phyloP scores from a whole-genome alignment of 2,329 filamentous ascomycete genomes.

The Xylariaceae sp. region DNA sequence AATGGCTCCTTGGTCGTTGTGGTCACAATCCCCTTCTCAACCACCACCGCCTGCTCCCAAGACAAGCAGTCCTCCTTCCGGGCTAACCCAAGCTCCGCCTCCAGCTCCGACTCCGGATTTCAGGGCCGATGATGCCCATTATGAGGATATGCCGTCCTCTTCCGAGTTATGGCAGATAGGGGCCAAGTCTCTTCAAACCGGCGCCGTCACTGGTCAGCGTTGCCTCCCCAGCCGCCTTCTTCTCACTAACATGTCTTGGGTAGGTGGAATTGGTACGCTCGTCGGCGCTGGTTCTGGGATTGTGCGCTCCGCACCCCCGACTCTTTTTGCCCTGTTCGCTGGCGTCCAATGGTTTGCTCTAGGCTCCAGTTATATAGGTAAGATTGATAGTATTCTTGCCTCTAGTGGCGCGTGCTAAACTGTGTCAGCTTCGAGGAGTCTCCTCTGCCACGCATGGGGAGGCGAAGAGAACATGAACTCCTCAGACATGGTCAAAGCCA shows the following conservation, averaged over 20 bases:
- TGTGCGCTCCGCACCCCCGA: constrained; percentile 68
- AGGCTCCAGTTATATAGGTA: constrained; percentile 78
- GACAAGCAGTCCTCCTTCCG: constrained; percentile 3
- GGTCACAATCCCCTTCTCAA: constrained; percentile 25
- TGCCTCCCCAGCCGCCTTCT: background rate
- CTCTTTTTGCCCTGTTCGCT: constrained; percentile 73
- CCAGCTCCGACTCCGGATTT: background rate
- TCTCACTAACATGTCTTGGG: constrained; percentile 30
- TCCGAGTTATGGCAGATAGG: constrained; percentile 36
- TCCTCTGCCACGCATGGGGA: constrained; percentile 55
- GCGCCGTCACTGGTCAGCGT: constrained; percentile 36
- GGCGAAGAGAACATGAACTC: constrained; percentile 59
- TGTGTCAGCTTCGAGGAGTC: constrained; percentile 53
- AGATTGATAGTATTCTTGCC: constrained; percentile 33
- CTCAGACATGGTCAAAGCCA: constrained; percentile 68
- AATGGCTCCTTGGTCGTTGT: constrained; percentile 25
- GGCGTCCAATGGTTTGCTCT: constrained; percentile 83
- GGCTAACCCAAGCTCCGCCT: constrained; percentile 1
- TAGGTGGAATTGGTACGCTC: constrained; percentile 64
- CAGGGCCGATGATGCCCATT: constrained; percentile 2
- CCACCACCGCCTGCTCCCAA: constrained; percentile 20
- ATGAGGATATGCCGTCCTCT: constrained; percentile 32
- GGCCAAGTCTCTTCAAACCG: constrained; percentile 38
- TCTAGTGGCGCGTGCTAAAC: constrained; percentile 12
- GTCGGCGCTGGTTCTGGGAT: constrained; percentile 75